A percentile compares a stretch with the other conserved stretches of the same genome.
These are phyloP conservation scores for Eucalyptus pumila DNA, from an alignment of 345 rosid species.

Conservation along the genomic window DNA sequence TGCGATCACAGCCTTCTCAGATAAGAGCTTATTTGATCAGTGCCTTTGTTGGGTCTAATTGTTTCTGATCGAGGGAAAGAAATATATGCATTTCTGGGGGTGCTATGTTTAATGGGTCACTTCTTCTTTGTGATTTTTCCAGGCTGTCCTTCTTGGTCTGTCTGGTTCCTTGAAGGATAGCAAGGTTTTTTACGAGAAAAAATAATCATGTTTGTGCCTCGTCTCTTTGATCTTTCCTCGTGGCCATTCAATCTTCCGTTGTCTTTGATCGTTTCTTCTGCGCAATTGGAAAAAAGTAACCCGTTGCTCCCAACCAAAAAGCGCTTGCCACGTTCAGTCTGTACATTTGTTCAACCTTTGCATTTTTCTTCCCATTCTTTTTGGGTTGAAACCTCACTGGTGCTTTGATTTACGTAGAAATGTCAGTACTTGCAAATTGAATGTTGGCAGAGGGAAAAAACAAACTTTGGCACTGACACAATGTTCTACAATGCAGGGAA, in stretches of 20 bases:
- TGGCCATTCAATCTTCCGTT: neutral
- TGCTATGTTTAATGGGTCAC: neutral
- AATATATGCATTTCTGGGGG: neutral
- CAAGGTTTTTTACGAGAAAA: neutral
- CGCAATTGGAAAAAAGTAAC: neutral
- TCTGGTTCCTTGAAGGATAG: neutral
- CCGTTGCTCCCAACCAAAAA: neutral
- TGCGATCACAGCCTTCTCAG: neutral
- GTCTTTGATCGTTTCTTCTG: neutral
- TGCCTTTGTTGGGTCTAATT: neutral
- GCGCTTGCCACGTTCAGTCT: neutral
- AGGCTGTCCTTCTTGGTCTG: neutral
- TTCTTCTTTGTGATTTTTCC: neutral
- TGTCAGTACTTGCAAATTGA: neutral
- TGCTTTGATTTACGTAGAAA: neutral
- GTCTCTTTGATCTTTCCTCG: neutral
- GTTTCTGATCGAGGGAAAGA: neutral
- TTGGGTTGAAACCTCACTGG: neutral
- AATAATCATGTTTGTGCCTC: neutral
- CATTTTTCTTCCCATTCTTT: neutral
- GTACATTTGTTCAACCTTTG: neutral
- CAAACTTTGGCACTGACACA: neutral
- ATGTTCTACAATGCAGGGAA: slow-evolving; percentile 6
- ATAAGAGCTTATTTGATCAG: neutral
- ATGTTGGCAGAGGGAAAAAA: neutral